Base-by-base conservation (phyloP, 2,329 filamentous ascomycete genomes). In the Coniochaeta prunicola region DNA sequence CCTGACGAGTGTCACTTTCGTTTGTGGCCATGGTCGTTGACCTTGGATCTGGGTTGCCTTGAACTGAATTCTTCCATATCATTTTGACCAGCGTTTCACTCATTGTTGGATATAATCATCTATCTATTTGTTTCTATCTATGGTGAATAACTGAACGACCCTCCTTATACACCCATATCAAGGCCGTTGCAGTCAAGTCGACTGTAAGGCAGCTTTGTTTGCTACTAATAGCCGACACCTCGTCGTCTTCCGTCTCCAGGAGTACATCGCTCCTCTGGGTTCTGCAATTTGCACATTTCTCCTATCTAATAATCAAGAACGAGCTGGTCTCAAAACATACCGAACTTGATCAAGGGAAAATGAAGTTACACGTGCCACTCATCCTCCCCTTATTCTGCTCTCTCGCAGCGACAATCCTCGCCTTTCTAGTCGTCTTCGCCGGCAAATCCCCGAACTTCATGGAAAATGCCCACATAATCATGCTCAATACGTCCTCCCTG, bases 401-500 rank as follows among this genome's bases (percentile, higher is more conserved):
- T 4, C 62, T 72, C 7, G 66, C 66, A 24, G 70, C 67, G 57
- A 74, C 75, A 61, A 66, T 74, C 40, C 65, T 76, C 33, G 63
- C 68, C 26, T 69, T 75, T 58, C 59, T 76, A 24, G 66, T 68
- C 13, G 68, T 76, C 17, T 69, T 76, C 58, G 72, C 74, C 34
- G 74, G 74, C 48, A 71, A 71, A 19, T 71, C 70, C 8, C 67
- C 70, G 6, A 66, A 69, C 24, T 69, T 70, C 33, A 63, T 76
- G 61, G 72, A 76, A 36, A 69, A 73, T 12, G 74, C 71, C 59
- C 71, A 75, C 34, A 67, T 76, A 38, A 67, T 76, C 31, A 69
- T 71, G 53, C 69, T 77, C 60, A 76, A 77, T 67, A 74, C 74
- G 59, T 75, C 75, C 19, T 64, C 66, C 15, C 71, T 77, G 34